These are phyloP conservation scores for Colletotrichum sp. DNA, from an alignment of 2,329 filamentous ascomycete genomes.

Conservation along the genomic window DNA sequence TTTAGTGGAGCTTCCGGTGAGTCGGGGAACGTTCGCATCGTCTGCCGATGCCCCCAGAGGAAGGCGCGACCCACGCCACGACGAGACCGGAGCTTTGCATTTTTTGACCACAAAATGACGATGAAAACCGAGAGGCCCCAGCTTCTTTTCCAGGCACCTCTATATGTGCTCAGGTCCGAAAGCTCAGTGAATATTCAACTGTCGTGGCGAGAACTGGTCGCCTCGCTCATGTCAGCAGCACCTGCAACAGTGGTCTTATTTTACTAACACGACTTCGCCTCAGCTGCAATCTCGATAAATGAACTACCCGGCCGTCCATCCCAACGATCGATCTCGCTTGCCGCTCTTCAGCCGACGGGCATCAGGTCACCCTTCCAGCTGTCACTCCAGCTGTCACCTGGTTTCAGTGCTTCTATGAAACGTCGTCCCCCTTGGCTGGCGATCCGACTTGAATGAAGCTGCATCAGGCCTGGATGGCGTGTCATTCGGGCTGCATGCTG, in stretches of 20 bases:
- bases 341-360: neutral
- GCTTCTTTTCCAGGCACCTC: neutral
- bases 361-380: neutral
- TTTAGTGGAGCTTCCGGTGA: slow-evolving; percentile 7
- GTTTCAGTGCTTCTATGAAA: neutral
- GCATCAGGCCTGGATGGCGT: neutral
- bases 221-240: neutral
- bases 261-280: neutral
- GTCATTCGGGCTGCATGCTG: neutral
- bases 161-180: neutral
- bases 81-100: neutral
- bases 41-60: slow-evolving; percentile 7
- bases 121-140: neutral
- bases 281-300: neutral
- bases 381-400: neutral
- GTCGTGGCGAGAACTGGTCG: neutral
- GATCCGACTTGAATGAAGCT: neutral
- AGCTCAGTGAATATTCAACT: neutral
- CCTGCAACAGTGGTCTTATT: neutral
- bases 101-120: neutral
- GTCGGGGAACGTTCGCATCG: slow-evolving; percentile 8
- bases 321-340: neutral
- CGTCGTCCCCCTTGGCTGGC: neutral
- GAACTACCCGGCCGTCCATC: neutral
- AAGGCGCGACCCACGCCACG: slow-evolving; percentile 4